Evolutionary conservation across 352 stramenopile genomes (phyloP).

Genomic region (Globisporangium orthogonon): DNA sequence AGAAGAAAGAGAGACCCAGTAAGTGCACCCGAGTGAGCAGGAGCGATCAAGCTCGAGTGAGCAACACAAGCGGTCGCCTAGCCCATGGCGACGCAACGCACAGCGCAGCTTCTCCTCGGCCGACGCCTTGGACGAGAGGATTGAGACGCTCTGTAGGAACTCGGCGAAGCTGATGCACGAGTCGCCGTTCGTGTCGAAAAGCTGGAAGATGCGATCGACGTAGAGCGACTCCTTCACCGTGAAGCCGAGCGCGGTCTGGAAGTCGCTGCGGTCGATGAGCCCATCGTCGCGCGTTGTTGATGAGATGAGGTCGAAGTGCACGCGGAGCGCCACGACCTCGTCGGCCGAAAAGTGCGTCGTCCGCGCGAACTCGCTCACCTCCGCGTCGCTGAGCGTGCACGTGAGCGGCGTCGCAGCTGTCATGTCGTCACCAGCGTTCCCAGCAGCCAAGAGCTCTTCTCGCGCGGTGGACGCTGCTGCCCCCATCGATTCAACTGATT

Average conservation of each 20-base stretch:
- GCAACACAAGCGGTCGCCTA: neutral
- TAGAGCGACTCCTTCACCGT: conserved; percentile 78
- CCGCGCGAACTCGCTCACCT: conserved; percentile 34
- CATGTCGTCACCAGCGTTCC: neutral
- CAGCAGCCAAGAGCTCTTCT: conserved; percentile 25
- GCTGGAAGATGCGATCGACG: conserved; percentile 75
- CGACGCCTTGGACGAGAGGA: conserved; percentile 63
- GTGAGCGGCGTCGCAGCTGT: conserved; percentile 15
- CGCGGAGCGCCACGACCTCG: conserved; percentile 48
- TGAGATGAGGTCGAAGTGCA: conserved; percentile 68
- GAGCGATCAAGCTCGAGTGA: neutral
- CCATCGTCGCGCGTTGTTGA: conserved; percentile 55
- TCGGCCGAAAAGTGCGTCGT: conserved; percentile 51
- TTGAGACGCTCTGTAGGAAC: conserved; percentile 68
- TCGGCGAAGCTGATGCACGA: conserved; percentile 77
- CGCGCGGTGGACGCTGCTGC: conserved; percentile 56
- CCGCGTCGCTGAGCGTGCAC: conserved; percentile 48
- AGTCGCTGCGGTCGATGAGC: conserved; percentile 72
- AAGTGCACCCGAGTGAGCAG: neutral
- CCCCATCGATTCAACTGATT: conserved; percentile 23
- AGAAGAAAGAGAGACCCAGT: too few relatives aligned
- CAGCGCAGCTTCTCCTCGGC: conserved; percentile 67
- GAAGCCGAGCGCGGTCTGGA: conserved; percentile 73
- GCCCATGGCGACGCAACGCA: conserved; percentile 31
- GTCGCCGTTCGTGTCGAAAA: conserved; percentile 76